Evolutionary conservation across 83 land plant genomes (phyloP), one percentile per base, ranked within the genome.

Genomic region (Thuja plicata): DNA sequence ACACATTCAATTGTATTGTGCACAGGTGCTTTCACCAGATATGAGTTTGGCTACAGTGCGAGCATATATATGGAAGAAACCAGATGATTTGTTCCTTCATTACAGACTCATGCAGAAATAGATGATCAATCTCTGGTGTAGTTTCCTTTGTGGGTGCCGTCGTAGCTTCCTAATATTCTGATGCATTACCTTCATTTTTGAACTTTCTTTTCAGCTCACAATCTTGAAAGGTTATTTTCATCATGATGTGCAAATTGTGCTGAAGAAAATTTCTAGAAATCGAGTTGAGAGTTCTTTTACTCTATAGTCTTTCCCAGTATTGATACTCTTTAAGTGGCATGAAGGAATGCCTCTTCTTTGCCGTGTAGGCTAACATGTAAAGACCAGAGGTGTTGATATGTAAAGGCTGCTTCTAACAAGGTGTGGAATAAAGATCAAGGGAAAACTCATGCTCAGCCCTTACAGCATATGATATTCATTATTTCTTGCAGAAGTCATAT

Each of bases 41-140:
- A 96, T 98, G 99, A 98, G 99, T 90, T 90, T 98, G 91, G 99
- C 99, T 17, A 98, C 99, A 32, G 99, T 98, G 48, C 90, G 95
- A 50, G 93, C 97, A 32, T 98, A 98, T 54, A 92, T 98, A 71
- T 98, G 99, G 99, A 98, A 98, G 90, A 98, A 98, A 85, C 96
- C 99, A 57, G 99, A 98, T 37, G 99, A 98, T 86, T 91, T 98
- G 79, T 91, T 94, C 78, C 95, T 98, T 30, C 91, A 98, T 87
- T 98, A 97, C 90, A 94, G 97, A 89, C 76, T 93, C 5, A 84
- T 89, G 85, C 90, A 89, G 78, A 66, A 80, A 83, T 48, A 86
- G 88, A 73, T 86, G 83, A 88, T 88, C 79, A 57, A 57, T 62
- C 74, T 60, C 37, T 38, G 73, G 73, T 66, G 73, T 27, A 66